Evolutionary conservation across 495 filamentous ascomycete genomes (phyloP), one percentile per base, ranked within the genome.

Genomic region (Parathielavia hyrcaniae): DNA sequence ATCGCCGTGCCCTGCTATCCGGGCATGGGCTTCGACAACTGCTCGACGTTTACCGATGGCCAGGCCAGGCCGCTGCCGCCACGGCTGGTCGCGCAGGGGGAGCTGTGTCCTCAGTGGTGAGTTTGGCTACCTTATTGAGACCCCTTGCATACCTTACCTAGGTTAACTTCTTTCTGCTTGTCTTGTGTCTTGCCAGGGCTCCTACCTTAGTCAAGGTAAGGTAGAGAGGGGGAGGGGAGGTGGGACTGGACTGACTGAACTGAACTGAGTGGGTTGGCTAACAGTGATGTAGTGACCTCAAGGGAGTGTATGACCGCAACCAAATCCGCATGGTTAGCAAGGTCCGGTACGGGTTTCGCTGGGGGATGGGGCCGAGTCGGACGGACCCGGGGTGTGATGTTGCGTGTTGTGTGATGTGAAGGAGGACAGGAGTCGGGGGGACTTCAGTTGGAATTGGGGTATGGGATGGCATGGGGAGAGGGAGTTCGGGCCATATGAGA

Each of bases 341-440:
- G 38, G 54, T 72, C 17, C 51, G 54, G 23, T 51, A 59, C 7
- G 69, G 69, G 43, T 57, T 71, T 30, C 65, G 69, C 19, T 71
- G 70, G 69, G 75, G 74, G 7, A 23, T 61, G 30, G 73, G 75
- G 17, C 74, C 74, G 12, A 65, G 60, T 13, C 66, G 57, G 50
- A 7, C 44, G 19, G 73, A 77, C 51, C 56, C 64, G 0, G 73
- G 75, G 26, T 41, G 68, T 23, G 72, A 76, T 62, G 0, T 67
- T 11, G 13, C 32, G 36, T 67, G 64, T 35, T 71, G 71, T 65
- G 55, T 74, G 5, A 71, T 76, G 72, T 76, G 68, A 71, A 16
- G 43, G 22, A n/a, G n/a, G n/a, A n/a, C n/a, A n/a, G 50, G 35
- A 14, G 10, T 38, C 35, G 1, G 10, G 13, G 9, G 14, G 46